These are phyloP conservation scores for Populus davidiana DNA, from an alignment of 345 rosid species.

Conservation along the genomic window DNA sequence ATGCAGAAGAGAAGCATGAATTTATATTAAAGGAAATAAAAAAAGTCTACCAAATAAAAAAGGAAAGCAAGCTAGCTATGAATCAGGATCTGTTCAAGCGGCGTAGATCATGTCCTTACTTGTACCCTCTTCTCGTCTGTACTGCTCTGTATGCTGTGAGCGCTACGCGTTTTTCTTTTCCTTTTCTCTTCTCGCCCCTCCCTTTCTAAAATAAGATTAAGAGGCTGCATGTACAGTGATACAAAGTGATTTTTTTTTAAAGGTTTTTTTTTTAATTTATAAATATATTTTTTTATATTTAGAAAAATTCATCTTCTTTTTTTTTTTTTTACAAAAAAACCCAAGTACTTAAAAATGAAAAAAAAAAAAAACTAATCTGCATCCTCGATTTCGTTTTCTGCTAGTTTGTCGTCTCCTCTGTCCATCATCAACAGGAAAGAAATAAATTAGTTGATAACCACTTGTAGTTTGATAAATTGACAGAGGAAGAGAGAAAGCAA, in stretches of 20 bases:
- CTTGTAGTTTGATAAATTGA: neutral
- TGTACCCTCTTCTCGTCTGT: neutral
- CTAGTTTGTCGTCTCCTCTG: neutral
- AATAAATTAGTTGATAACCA: no score
- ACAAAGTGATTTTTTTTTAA: no score
- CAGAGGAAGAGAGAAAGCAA: neutral
- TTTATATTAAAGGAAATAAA: neutral
- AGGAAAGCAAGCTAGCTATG: neutral
- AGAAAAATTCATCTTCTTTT: no score
- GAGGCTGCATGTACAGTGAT: no score
- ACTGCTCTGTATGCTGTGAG: neutral
- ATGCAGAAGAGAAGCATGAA: neutral
- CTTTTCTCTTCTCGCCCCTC: no score
- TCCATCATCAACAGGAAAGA: no score
- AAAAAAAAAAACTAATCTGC: neutral
- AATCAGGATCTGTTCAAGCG: conserved; percentile 37
- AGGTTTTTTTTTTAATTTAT: no score
- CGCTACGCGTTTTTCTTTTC: conserved; percentile 2
- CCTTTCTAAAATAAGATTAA: no score
- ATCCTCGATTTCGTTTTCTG: neutral
- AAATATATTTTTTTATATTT: no score
- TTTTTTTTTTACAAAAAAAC: no score
- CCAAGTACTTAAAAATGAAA: no score
- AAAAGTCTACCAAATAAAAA: neutral
- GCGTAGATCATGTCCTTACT: conserved; percentile 21